Percentiles rank a stretch among this genome's conserved stretches.
Evolutionary conservation across 768 basidiomycete species (phyloP).

Genomic region (Lentinula boryana): DNA sequence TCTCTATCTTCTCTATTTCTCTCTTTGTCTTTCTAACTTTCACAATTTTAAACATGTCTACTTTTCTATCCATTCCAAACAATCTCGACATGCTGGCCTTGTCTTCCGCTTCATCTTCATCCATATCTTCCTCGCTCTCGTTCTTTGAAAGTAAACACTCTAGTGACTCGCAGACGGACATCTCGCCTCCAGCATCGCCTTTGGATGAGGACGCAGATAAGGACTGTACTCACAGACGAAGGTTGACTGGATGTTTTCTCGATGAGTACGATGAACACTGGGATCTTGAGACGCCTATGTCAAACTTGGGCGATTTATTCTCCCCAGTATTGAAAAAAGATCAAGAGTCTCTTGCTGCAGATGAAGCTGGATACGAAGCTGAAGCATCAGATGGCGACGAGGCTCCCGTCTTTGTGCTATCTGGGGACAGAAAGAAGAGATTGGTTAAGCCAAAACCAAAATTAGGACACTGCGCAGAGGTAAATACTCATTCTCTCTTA

Average conservation of each 20-base stretch:
- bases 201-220: background rate
- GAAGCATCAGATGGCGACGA: background rate
- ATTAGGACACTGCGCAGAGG: background rate
- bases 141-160: background rate
- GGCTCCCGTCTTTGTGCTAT: background rate
- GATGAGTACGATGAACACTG: background rate
- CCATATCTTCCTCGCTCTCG: background rate
- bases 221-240: no score
- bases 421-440: background rate
- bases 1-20: background rate
- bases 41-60: background rate
- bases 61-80: background rate
- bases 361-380: constrained; percentile 4
- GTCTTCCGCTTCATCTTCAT: background rate
- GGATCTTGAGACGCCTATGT: background rate
- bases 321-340: background rate
- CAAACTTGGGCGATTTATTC: background rate
- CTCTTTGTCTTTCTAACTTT: background rate
- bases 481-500: background rate
- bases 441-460: background rate
- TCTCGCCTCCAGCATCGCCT: background rate
- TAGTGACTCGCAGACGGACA: background rate
- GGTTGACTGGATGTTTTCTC: background rate
- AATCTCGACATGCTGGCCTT: constrained; percentile 3
- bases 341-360: background rate